These are phyloP conservation scores for Botrytis tulipae DNA, from an alignment of 2,329 filamentous ascomycete genomes.

Conservation along the genomic window DNA sequence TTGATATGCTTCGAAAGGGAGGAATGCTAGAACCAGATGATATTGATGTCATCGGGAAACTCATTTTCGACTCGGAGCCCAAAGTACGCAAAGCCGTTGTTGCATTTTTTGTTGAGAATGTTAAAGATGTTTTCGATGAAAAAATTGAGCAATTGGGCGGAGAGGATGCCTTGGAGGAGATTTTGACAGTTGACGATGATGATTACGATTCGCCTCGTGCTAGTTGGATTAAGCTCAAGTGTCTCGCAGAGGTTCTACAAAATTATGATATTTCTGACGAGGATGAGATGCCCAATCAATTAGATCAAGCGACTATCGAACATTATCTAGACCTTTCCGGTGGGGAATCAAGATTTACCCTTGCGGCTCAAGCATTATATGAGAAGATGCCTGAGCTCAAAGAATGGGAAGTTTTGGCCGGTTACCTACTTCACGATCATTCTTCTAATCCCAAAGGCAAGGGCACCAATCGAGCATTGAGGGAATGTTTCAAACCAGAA, in stretches of 20 bases:
- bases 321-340: conserved; percentile 57
- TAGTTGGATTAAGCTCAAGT: conserved; percentile 91
- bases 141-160: conserved; percentile 84
- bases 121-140: conserved; percentile 75
- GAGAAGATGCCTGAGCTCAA: conserved; percentile 77
- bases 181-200: conserved; percentile 66
- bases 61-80: conserved; percentile 85
- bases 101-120: conserved; percentile 84
- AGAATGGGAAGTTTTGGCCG: conserved; percentile 84
- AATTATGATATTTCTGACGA: conserved; percentile 73
- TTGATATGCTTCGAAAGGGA: conserved; percentile 77
- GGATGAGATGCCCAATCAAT: conserved; percentile 52
- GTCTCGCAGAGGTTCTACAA: conserved; percentile 77
- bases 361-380: conserved; percentile 83
- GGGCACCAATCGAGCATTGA: conserved; percentile 57
- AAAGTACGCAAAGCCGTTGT: conserved; percentile 86
- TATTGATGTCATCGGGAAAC: conserved; percentile 80
- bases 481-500: conserved; percentile 33
- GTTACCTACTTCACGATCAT: conserved; percentile 91
- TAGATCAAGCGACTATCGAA: conserved; percentile 43
- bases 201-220: conserved; percentile 73
- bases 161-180: conserved; percentile 71
- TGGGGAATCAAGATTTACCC: conserved; percentile 76
- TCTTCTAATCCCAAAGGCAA: conserved; percentile 63
- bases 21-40: conserved; percentile 89